A percentile compares a stretch with the other conserved stretches of the same genome.
Conservation (phyloP, 257 asterid species). For the Scutellaria baicalensis region DNA sequence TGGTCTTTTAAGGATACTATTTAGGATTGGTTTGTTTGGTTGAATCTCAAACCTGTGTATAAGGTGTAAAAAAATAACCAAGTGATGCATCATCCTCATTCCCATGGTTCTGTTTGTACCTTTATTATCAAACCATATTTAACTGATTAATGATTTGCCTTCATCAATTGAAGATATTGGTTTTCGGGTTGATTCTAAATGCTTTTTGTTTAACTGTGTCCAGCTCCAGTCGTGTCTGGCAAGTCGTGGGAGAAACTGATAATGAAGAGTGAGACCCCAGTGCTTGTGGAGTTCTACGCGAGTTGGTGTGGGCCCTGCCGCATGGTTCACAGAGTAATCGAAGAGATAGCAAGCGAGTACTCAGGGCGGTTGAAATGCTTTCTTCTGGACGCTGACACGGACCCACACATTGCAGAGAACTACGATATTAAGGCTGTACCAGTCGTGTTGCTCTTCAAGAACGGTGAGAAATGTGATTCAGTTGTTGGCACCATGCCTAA, state of each 20-base stretch:
- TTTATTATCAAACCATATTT: not conserved
- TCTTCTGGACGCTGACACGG: constrained; percentile 60
- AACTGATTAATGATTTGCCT: not conserved
- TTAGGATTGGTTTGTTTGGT: not conserved
- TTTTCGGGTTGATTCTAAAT: not conserved
- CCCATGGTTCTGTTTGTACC: not conserved
- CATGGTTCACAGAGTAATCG: constrained; percentile 87
- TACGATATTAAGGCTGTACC: constrained; percentile 86
- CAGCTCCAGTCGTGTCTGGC: constrained; percentile 61
- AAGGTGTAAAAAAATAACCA: not conserved
- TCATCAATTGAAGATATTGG: not conserved
- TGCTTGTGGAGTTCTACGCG: constrained; percentile 77
- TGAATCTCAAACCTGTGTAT: not conserved
- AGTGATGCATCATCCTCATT: not conserved
- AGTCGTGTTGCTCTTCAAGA: constrained; percentile 75
- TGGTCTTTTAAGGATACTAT: not conserved
- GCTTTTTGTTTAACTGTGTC: constrained; percentile 4
- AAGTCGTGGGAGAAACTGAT: constrained; percentile 73
- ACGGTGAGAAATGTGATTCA: constrained; percentile 58
- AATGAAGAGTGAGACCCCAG: constrained; percentile 54
- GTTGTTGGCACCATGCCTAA: constrained; percentile 89
- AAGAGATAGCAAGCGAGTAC: constrained; percentile 76
- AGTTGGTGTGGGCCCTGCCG: constrained; percentile 97
- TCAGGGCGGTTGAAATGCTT: constrained; percentile 70
- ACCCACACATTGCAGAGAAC: constrained; percentile 51